phyloP scores from a whole-genome alignment of 129 eudicot genomes.

The Flaveria trinervia region DNA sequence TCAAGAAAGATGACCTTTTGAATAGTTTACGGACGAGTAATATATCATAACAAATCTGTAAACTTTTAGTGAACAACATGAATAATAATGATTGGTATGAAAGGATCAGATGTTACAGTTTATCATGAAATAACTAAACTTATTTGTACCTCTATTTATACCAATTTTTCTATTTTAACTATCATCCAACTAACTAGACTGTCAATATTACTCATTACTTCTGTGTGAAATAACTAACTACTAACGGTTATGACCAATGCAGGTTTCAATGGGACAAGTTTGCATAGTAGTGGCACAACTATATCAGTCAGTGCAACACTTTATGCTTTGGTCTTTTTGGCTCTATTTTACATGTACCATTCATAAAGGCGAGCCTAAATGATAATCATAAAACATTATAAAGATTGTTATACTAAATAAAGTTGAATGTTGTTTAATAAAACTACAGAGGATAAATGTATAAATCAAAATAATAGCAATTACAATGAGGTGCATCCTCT shows the following conservation, averaged over 20 bases:
- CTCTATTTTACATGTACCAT: slow-evolving; percentile 26
- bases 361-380: not conserved
- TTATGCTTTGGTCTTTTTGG: slow-evolving; percentile 30
- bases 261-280: slow-evolving; percentile 49
- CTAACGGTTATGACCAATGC: slow-evolving; percentile 3
- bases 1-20: not conserved
- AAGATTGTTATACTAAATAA: slow-evolving; percentile 12
- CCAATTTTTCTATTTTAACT: not conserved
- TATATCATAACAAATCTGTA: not conserved
- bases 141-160: not conserved
- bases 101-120: not conserved
- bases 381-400: not conserved
- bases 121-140: not conserved
- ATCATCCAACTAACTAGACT: not conserved
- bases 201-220: not conserved
- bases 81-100: not conserved
- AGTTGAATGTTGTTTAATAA: slow-evolving; percentile 19
- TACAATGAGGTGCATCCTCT: slow-evolving; percentile 28
- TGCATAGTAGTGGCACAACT: slow-evolving; percentile 22
- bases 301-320: slow-evolving; percentile 13
- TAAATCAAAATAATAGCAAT: slow-evolving; percentile 28
- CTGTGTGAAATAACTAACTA: not conserved
- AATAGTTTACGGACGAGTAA: not conserved
- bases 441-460: slow-evolving; percentile 26
- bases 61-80: not conserved